Evolutionary conservation across 352 stramenopile species (phyloP), one percentile per base, ranked within the genome.

Genomic region (Pilasporangium apinafurcum): DNA sequence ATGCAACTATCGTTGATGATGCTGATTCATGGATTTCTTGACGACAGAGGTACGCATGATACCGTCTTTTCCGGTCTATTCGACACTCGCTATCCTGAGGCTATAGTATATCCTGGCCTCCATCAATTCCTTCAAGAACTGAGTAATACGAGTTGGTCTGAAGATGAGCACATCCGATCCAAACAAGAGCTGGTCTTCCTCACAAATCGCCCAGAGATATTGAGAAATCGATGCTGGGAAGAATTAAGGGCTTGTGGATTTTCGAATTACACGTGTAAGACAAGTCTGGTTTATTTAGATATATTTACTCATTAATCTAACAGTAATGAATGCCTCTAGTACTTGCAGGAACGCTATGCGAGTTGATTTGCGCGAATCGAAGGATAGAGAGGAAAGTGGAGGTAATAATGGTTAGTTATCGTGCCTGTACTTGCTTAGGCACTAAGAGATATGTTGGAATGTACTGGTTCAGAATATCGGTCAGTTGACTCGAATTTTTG

Each of bases 91-190:
- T 61, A 42, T 26, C 53, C 48, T 8, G n/a, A 53, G 13, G 25
- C 31, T 16, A 59, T 49, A 2, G 21, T 55, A 14, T 59, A 59
- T 24, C 53, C 53, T n/a, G 53, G 53, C 20, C 31, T 27, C 3
- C 17, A 31, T 4, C 51, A 59, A 38, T 58, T 59, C 27, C 24
- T 21, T 5, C 27, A 7, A 31, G 7, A 8, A 34, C 33, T 13
- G 33, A 34, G 16, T 43, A 25, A 34, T 24, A 51, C 9, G 18
- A 18, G 7, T 44, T 34, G n/a, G 24, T 34, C n/a, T n/a, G n/a
- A n/a, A n/a, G n/a, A n/a, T n/a, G n/a, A n/a, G n/a, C n/a, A 27
- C 24, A 16, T 33, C 30, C 8, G 16, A 40, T n/a, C n/a, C 9
- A 17, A 4, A 0, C 46, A 41, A 8, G 37, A 38, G 13, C 37